Percentiles rank a stretch among this genome's conserved stretches.
Evolutionary conservation across 1,284 basidiomycete genomes (phyloP).

Genomic region (Pseudomicrostroma phylloplanum): DNA sequence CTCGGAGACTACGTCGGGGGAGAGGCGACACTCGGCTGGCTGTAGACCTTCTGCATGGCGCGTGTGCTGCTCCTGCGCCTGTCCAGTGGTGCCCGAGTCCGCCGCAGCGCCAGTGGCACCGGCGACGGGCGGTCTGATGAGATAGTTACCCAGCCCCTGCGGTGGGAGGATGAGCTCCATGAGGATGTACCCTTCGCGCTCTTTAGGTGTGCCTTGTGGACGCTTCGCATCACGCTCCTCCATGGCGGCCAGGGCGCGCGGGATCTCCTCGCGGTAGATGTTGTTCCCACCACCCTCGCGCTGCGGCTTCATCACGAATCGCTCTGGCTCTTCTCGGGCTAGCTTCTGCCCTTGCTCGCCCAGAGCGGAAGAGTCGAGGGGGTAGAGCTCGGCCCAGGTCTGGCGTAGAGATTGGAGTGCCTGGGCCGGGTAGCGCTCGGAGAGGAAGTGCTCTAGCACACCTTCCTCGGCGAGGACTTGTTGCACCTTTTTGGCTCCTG

Average conservation of each 20-base stretch:
- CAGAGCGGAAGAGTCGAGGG: constrained; percentile 51
- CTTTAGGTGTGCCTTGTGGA: constrained; percentile 18
- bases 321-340: constrained; percentile 57
- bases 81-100: constrained; percentile 17
- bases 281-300: constrained; percentile 97
- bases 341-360: constrained; percentile 56
- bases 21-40: constrained; percentile 26
- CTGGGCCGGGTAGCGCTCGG: constrained; percentile 7
- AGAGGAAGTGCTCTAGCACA: constrained; percentile 64
- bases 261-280: constrained; percentile 78
- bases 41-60: constrained; percentile 5
- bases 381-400: constrained; percentile 39
- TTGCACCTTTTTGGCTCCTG: constrained; percentile 93
- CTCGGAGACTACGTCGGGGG: constrained; percentile 75
- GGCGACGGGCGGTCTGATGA: constrained; percentile 61
- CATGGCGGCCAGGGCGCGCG: constrained; percentile 65
- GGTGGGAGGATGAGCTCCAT: constrained; percentile 86
- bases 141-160: constrained; percentile 61
- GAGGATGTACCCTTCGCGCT: constrained; percentile 71
- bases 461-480: constrained; percentile 73
- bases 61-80: not conserved
- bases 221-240: constrained; percentile 56
- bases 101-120: constrained; percentile 26
- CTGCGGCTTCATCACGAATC: constrained; percentile 87
- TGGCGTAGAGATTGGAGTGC: constrained; percentile 17